Evolutionary conservation across 768 basidiomycete species (phyloP), one percentile per base, ranked within the genome.

Genomic region (Ramaria sp.): DNA sequence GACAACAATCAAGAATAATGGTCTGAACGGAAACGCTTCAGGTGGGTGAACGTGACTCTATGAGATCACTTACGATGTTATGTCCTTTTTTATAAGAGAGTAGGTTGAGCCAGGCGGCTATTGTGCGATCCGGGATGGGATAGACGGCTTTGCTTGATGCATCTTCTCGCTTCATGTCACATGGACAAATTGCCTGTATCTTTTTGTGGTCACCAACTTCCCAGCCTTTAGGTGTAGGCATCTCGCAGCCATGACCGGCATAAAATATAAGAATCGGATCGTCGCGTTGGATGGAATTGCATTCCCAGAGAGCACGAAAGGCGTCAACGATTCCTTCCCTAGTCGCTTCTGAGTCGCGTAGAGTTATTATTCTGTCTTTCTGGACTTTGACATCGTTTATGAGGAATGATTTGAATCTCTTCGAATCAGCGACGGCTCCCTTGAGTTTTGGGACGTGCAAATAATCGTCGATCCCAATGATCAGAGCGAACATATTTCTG

Each of bases 251-350:
- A 62, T 85, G 83, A n/a, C 84, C 85, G 36, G 85, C 81, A 61
- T 84, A 86, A 61, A 83, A 86, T 48, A 86, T 64, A 58, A 86
- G 59, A 38, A 86, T 73, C 30, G 84, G 78, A 56, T 85, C 83
- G 22, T 79, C 83, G 24, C 64, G 67, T 47, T 77, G 73, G 50
- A 86, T 82, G 27, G 66, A 66, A 7, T 75, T 68, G 61, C 86
- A 85, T 63, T 80, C 78, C 58, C 79, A 70, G 36, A 86, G 71
- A 3, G 69, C 68, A 71, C 77, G 75, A 60, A 86, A 82, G 0
- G 65, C 65, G 60, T 78, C 73, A 62, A 84, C 82, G 32, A 86
- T 83, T 58, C 71, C 71, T 44, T 70, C 67, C 61, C 81, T 80
- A 5, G 83, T 79, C 1, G 83, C 84, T 48, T 79, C 71, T 36